Conservation (phyloP, 768 basidiomycete genomes). For the Boletus eberwhitei region DNA sequence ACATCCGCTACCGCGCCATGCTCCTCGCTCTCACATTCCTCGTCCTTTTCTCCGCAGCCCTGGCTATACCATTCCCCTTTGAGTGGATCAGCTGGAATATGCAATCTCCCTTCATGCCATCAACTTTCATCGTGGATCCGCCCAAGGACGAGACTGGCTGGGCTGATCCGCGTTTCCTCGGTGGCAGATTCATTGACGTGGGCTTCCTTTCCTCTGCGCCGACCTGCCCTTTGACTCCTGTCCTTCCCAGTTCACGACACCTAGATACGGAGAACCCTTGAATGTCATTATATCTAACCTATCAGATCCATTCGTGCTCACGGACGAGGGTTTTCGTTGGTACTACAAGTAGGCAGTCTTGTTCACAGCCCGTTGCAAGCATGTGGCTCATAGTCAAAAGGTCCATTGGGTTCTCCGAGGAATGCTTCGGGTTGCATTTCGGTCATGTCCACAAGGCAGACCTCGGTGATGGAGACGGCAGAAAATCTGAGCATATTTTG, state of each 20-base stretch:
- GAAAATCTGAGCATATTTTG: constrained; percentile 64
- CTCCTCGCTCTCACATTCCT: constrained; percentile 7
- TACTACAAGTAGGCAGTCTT: constrained; percentile 56
- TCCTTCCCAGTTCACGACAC: constrained; percentile 56
- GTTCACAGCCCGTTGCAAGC: background rate
- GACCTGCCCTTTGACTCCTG: background rate
- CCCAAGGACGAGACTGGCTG: constrained; percentile 39
- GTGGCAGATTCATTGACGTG: constrained; percentile 77
- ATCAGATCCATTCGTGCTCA: constrained; percentile 79
- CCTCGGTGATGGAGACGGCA: constrained; percentile 78
- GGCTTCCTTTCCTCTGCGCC: constrained; percentile 21
- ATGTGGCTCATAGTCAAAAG: constrained; percentile 31
- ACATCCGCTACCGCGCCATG: constrained; percentile 11
- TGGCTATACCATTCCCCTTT: constrained; percentile 15
- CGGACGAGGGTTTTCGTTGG: constrained; percentile 62
- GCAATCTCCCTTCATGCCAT: constrained; percentile 10
- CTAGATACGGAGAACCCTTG: constrained; percentile 71
- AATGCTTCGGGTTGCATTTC: constrained; percentile 77
- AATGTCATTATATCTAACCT: constrained; percentile 78
- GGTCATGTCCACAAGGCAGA: constrained; percentile 76
- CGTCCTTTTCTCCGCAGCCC: constrained; percentile 9
- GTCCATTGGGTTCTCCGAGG: constrained; percentile 78
- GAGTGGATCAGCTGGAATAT: constrained; percentile 1
- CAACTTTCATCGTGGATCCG: background rate
- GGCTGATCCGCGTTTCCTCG: constrained; percentile 68